Base-by-base conservation (phyloP, 768 basidiomycete genomes). In the Filobasidium wieringae region DNA sequence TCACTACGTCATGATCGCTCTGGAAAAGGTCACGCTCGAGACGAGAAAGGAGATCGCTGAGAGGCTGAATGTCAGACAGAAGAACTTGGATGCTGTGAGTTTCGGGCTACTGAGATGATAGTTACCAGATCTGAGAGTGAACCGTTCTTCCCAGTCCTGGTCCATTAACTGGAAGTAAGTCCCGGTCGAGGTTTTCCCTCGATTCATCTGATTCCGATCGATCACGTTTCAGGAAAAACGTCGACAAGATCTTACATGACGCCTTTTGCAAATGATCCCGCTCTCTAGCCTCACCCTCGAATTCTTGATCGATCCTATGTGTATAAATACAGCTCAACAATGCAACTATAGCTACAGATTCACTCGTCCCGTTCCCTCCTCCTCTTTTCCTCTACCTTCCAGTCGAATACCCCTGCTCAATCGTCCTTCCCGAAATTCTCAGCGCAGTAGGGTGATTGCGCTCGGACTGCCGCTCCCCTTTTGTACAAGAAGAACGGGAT, bases 401-500 rank as follows among this genome's bases (percentile, higher is more conserved):
- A n/a, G n/a, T n/a, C n/a, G n/a, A n/a, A n/a, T n/a, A n/a, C n/a
- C n/a, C n/a, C n/a, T n/a, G n/a, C n/a, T n/a, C n/a, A n/a, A n/a
- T n/a, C n/a, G n/a, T n/a, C n/a, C n/a, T n/a, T n/a, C n/a, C n/a
- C n/a, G n/a, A n/a, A n/a, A n/a, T n/a, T n/a, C n/a, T n/a, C n/a
- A n/a, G n/a, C n/a, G n/a, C n/a, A n/a, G n/a, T n/a, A n/a, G n/a
- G n/a, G n/a, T n/a, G n/a, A n/a, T n/a, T n/a, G n/a, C n/a, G n/a
- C n/a, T n/a, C 67, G 53, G 14, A 65, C 58, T 2, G 55, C 24
- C 36, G 57, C 62, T 11, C 67, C 67, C 22, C 47, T 45, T 19
- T 63, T 55, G 34, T 66, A 68, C 12, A 68, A 40, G 58, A 66
- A 64, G 51, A 62, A 66, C 1, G 64, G 67, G 49, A 68, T 68